Base-by-base conservation (phyloP, 1,139 yeast species). In the Yamadazyma friedrichii region DNA sequence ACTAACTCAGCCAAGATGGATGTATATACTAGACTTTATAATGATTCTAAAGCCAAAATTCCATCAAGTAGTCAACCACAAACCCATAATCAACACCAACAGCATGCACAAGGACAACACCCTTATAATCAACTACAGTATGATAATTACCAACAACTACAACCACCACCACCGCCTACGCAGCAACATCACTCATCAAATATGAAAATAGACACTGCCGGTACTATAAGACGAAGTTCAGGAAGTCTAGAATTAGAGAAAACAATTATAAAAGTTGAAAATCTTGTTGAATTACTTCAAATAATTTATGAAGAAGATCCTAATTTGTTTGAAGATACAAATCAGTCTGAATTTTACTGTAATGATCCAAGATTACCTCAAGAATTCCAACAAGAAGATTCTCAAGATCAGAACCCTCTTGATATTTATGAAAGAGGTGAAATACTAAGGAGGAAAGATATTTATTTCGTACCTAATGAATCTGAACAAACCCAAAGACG, bases 341-440 rank as follows among this genome's bases (percentile, higher is more conserved):
- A 45, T 20, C 39, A 38, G 4, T 17, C 36, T 8, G 39, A 42
- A 1, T 42, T 43, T 25, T 3, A 9, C 1, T n/a, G 15, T 4
- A 39, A 29, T 6, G 40, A 36, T 2, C 46, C 52, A 4, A 42
- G 38, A 37, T 15, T 27, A 6, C 42, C 42, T 2, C 43, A 47
- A 6, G 40, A 46, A 13, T 25, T 48, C 10, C 39, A 47, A 2
- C 32, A 33, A 13, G 22, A 27, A 13, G 36, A 30, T 3, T 12
- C 30, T 8, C 35, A 20, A 4, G 9, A 45, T 10, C 46, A 44
- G 15, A 43, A 42, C 10, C 45, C 51, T 4, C 55, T 80, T 22
- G 74, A 68, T 41, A 54, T 72, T 15, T 77, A 76, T 47, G 85
- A 80, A 55, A 62, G 74, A 40, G 81, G 82, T 3, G 85, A 80